Evolutionary conservation across 257 asterid species (phyloP).

Genomic region (Nicotiana tomentosiformis): DNA sequence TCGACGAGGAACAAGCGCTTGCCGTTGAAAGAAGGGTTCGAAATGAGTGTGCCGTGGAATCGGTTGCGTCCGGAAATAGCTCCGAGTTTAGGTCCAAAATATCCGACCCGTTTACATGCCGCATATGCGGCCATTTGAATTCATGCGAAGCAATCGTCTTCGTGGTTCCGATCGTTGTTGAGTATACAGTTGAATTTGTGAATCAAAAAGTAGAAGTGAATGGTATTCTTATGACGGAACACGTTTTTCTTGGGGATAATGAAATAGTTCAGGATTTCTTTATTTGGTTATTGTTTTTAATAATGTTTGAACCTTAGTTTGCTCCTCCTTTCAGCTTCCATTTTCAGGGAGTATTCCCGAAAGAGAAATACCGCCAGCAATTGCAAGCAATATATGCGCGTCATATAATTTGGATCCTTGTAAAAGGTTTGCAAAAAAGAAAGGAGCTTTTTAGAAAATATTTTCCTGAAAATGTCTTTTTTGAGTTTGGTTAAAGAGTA

Average conservation of each 20-base stretch:
- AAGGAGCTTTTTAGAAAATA: not conserved
- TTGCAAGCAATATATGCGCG: too few species aligned
- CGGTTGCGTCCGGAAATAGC: slow-evolving; percentile 6
- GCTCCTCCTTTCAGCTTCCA: not conserved
- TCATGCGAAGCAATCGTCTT: not conserved
- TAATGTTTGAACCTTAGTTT: not conserved
- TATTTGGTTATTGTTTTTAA: not conserved
- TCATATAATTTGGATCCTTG: not conserved
- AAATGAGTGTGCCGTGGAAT: slow-evolving; percentile 34
- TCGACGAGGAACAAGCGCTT: slow-evolving; percentile 79
- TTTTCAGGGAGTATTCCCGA: not conserved
- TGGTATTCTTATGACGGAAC: not conserved
- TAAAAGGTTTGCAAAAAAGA: not conserved
- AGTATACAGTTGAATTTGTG: not conserved
- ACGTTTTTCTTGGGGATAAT: not conserved
- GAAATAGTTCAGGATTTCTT: not conserved
- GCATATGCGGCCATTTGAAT: slow-evolving; percentile 50
- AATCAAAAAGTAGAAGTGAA: not conserved
- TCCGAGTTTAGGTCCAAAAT: slow-evolving; percentile 19
- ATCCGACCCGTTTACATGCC: slow-evolving; percentile 42
- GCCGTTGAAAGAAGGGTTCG: slow-evolving; percentile 43
- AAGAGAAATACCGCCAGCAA: not conserved
- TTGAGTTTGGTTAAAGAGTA: not conserved
- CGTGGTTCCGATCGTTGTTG: not conserved
- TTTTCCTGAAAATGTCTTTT: not conserved